Evolutionary conservation across 208 protist species (phyloP), one percentile per base, ranked within the genome.

Genomic region (Herpetomonas tarakana): DNA sequence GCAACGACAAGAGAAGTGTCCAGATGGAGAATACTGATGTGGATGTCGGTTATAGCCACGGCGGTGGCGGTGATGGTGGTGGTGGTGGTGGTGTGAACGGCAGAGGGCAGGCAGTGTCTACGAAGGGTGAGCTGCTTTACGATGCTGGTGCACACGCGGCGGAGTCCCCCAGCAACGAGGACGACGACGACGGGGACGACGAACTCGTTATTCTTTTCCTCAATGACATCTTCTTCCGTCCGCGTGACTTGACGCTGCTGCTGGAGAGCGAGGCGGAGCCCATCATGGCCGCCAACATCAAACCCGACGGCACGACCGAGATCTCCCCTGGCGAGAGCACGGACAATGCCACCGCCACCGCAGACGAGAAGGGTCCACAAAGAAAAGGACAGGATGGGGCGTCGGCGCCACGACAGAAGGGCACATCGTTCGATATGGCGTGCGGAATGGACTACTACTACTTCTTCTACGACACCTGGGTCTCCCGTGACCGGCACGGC

Each of bases 391-490:
- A 31, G 0, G 19, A 35, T 27, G 14, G 1, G 35, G 24, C 21
- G 52, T 3, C 22, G 38, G 6, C 24, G 57, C 21, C 19, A 68
- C 52, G 12, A 55, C 19, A n/a, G 26, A 18, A 41, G 0, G 70
- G 60, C 3, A 80, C 76, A 3, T 69, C 69, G 18, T 91, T 93
- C 29, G 83, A 93, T 58, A 76, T 93, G 73, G 86, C 86, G 49
- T 93, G 86, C 77, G 86, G 79, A 11, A 86, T 93, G 81, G 86
- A 93, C 67, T 93, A 82, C 62, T 91, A 90, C 68, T 70, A 62
- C 41, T 71, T 51, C 31, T 84, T 93, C 47, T 93, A 93, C 65
- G 86, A 93, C 59, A 77, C 66, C 11, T 88, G 79, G 78, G 81
- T 93, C 11, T 52, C 71, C 12, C 71, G 86, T 1, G 81, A 86